These are phyloP conservation scores for Ettlia oleoabundans DNA, from an alignment of 139 green algal species.

Conservation along the genomic window DNA sequence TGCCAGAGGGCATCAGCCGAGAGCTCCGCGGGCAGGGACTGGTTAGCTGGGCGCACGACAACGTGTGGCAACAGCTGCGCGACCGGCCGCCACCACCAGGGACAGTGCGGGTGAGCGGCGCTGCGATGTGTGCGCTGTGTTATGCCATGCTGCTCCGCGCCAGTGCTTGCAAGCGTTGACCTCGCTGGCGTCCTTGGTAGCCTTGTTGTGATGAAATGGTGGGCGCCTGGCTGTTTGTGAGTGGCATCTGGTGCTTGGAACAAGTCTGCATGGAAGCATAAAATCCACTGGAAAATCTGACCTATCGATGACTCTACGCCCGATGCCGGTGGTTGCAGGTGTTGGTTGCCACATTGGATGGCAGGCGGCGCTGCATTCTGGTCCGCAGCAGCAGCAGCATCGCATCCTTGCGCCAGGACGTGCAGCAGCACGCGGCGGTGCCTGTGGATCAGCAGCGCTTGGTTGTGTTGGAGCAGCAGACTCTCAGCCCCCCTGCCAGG, in stretches of 20 bases:
- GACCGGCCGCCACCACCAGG: neutral
- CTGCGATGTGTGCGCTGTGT: neutral
- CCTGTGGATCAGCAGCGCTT: neutral
- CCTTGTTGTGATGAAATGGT: too few species aligned
- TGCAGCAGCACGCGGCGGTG: neutral
- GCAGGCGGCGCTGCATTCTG: neutral
- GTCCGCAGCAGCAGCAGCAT: neutral
- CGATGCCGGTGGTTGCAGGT: too few species aligned
- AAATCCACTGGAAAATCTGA: too few species aligned
- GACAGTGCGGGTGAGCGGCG: conserved; percentile 7
- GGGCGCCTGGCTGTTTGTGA: too few species aligned
- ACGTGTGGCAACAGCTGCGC: conserved; percentile 13
- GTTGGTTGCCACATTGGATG: neutral
- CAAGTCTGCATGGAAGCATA: too few species aligned
- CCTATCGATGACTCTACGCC: too few species aligned
- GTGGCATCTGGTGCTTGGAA: too few species aligned
- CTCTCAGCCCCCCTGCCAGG: neutral
- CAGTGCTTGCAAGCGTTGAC: neutral
- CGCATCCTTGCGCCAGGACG: neutral
- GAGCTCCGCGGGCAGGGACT: conserved; percentile 21
- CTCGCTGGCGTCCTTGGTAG: too few species aligned
- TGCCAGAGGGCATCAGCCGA: conserved; percentile 12
- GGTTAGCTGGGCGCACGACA: neutral
- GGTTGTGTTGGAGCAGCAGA: neutral
- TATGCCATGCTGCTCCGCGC: neutral